Evolutionary conservation across 441 rosid genomes (phyloP).

Genomic region (Isatis lusitanica): DNA sequence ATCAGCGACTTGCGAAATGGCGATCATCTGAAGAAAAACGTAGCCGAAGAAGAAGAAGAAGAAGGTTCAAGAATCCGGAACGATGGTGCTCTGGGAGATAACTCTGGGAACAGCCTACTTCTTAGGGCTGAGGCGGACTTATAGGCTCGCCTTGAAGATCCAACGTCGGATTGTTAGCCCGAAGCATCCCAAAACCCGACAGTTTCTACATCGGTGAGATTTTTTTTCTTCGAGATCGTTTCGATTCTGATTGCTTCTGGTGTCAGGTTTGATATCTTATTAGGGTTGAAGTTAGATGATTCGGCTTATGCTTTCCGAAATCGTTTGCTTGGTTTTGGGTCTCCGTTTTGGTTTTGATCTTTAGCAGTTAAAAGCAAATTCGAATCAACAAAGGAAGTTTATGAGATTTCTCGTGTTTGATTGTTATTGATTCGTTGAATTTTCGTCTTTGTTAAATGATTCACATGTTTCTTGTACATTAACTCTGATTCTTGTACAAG

Average conservation of each 20-base stretch:
- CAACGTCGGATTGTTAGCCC: constrained; percentile 71
- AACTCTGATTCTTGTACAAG: not conserved
- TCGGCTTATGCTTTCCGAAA: too few species aligned
- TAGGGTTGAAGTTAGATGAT: not conserved
- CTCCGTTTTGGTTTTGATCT: too few species aligned
- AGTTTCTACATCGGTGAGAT: constrained; percentile 56
- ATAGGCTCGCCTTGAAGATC: constrained; percentile 66
- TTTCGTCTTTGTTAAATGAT: not conserved
- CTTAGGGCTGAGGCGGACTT: constrained; percentile 79
- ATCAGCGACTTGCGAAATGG: not conserved
- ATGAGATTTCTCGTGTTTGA: not conserved
- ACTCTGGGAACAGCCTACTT: constrained; percentile 86
- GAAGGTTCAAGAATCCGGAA: constrained; percentile 1
- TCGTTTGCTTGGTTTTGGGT: too few species aligned
- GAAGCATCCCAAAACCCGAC: constrained; percentile 60
- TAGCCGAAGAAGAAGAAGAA: constrained; percentile 12
- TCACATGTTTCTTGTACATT: not conserved
- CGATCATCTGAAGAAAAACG: constrained; percentile 1
- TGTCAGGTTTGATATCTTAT: not conserved
- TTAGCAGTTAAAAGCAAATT: not conserved
- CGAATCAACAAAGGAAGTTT: not conserved
- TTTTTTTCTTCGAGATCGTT: not conserved
- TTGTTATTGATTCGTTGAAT: not conserved
- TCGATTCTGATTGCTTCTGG: not conserved
- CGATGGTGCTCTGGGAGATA: constrained; percentile 97